Conservation (phyloP, 2,329 filamentous ascomycete genomes). For the Trichoderma oligosporum region DNA sequence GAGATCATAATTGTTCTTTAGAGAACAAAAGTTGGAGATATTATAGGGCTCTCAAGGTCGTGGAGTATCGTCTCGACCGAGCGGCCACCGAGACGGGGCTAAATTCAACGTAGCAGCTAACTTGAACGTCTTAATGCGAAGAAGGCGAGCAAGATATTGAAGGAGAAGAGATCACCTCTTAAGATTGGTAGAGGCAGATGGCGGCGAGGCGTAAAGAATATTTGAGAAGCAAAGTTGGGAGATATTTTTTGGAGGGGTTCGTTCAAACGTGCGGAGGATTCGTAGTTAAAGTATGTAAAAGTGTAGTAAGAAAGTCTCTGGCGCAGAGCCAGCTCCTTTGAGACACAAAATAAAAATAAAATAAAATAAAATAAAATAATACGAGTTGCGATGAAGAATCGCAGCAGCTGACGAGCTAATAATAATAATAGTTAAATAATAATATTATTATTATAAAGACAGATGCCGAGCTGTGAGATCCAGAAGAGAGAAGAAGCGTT, state of each 20-base stretch:
- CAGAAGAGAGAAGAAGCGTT: not conserved
- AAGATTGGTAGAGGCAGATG: not conserved
- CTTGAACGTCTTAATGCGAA: not conserved
- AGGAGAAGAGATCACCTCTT: not conserved
- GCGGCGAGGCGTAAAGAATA: not conserved
- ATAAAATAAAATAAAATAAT: not conserved
- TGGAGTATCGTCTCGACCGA: conserved; percentile 12
- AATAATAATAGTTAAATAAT: not conserved
- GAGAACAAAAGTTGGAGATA: conserved; percentile 21
- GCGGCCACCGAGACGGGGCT: conserved; percentile 18
- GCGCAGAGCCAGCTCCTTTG: conserved; percentile 20
- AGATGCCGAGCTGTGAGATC: conserved; percentile 1
- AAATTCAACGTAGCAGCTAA: not conserved
- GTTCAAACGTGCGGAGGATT: conserved; percentile 1
- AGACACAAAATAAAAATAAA: not conserved
- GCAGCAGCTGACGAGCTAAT: conserved; percentile 14
- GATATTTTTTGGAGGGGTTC: conserved; percentile 17
- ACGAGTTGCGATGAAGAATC: not conserved
- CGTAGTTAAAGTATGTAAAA: no score
- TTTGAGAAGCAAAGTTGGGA: not conserved
- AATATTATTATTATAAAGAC: conserved; percentile 2
- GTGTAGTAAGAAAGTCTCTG: conserved; percentile 14
- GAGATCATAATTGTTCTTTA: conserved; percentile 56
- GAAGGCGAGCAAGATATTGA: not conserved
- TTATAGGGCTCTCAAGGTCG: not conserved